Evolutionary conservation across 805 yeast genomes (phyloP).

Genomic region (Metschnikowia cubensis): DNA sequence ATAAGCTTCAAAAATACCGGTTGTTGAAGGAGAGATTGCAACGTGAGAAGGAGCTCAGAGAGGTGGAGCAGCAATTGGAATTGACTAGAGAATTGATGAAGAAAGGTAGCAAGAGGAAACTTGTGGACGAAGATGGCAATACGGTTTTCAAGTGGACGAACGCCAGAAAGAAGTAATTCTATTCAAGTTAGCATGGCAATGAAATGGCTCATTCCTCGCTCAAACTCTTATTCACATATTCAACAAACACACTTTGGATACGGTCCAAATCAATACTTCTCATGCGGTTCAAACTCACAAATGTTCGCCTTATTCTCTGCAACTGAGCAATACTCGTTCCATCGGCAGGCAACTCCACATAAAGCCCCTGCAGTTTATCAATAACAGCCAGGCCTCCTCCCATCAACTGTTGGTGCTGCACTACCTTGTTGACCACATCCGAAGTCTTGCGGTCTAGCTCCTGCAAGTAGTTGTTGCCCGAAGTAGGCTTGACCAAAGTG

Average conservation of each 20-base stretch:
- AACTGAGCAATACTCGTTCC: conserved; percentile 68
- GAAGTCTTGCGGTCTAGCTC: conserved; percentile 72
- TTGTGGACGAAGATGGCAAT: conserved; percentile 61
- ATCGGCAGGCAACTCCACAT: conserved; percentile 59
- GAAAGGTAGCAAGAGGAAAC: conserved; percentile 80
- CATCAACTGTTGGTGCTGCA: conserved; percentile 57
- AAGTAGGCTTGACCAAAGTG: conserved; percentile 76
- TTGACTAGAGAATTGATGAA: conserved; percentile 84
- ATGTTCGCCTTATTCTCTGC: conserved; percentile 80
- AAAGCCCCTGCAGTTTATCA: conserved; percentile 39
- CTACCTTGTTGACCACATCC: conserved; percentile 55
- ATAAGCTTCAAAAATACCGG: conserved; percentile 59
- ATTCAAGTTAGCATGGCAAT: not conserved
- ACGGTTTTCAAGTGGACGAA: conserved; percentile 81
- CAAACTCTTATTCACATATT: conserved; percentile 66
- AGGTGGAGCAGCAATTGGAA: conserved; percentile 70
- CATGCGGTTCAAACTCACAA: conserved; percentile 75
- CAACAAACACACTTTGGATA: conserved; percentile 70
- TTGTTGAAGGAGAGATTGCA: conserved; percentile 61
- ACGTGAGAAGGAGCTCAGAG: conserved; percentile 62
- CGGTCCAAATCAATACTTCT: conserved; percentile 67
- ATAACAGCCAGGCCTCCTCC: conserved; percentile 50
- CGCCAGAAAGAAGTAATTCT: conserved; percentile 51
- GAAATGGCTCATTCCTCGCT: conserved; percentile 17
- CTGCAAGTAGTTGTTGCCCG: conserved; percentile 70